Base-by-base conservation (phyloP, 2,329 filamentous ascomycete genomes). In the Lojkania enalia region DNA sequence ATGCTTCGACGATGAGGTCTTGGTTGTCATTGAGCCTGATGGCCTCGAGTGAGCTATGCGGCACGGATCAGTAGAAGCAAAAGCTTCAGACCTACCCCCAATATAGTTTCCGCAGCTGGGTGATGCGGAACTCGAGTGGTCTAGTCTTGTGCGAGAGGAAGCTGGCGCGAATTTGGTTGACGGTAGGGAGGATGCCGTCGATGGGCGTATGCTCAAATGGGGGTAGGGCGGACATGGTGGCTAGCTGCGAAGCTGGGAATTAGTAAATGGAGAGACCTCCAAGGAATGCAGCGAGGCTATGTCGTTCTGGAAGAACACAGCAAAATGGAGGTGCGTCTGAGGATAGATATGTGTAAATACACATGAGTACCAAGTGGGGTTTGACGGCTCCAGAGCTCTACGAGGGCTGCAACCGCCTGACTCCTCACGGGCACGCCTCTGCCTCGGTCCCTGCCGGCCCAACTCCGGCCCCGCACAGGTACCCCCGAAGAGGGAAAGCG, bases 91-190 rank as follows among this genome's bases (percentile, higher is more conserved):
- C n/a, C n/a, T 56, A 79, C 76, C 82, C 90, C 94, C 94, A 97
- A 77, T 96, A 97, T 44, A 97, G 84, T 79, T 90, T 92, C 59
- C 91, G 87, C 49, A 99, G 83, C 78, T 97, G 94, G 42, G 83
- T 78, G 52, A 91, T 77, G 52, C 94, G 85, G 75, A 87, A 97
- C 61, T 88, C 81, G 49, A 96, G 67, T 42, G 88, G 80, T 66
- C 90, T 90, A 32, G 91, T 96, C 73, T 86, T 87, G 69, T 50
- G 40, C 32, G 49, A 40, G 35, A 41, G 35, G 31, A 43, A 41
- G 46, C 25, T 44, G 18, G 39, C 36, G 33, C 84, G 84, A 32
- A 87, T 73, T 5, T 74, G 79, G 44, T 80, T 76, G 63, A 57
- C 57, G 29, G 50, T 64, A 32, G 53, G 41, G 25, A 66, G 55